Percentiles rank a stretch among this genome's conserved stretches.
Evolutionary conservation across 2,329 filamentous ascomycete species (phyloP).

Genomic region (Cucurbitaria berberidis): DNA sequence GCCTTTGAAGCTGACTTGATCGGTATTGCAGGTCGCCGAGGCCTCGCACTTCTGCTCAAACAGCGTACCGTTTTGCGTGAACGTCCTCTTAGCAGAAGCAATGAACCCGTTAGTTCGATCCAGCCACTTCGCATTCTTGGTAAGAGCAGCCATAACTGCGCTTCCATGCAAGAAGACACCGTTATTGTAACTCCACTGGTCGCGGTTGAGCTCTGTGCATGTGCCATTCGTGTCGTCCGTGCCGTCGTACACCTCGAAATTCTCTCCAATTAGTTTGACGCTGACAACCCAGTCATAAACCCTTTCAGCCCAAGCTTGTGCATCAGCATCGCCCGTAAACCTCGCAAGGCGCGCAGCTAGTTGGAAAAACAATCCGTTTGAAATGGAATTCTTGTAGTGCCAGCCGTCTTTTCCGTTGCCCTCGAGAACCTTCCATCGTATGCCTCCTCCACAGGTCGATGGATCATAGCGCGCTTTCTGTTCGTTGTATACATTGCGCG

Average conservation of each 20-base stretch:
- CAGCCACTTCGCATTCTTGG: conserved; percentile 25
- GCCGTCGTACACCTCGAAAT: conserved; percentile 62
- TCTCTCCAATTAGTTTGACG: conserved; percentile 56
- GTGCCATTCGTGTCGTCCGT: conserved; percentile 55
- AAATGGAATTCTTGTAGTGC: conserved; percentile 79
- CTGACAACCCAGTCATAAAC: conserved; percentile 61
- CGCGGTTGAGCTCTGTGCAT: conserved; percentile 43
- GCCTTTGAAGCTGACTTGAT: conserved; percentile 72
- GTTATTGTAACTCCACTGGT: conserved; percentile 57
- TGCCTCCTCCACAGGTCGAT: conserved; percentile 69
- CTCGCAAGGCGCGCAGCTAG: conserved; percentile 75
- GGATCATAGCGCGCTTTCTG: conserved; percentile 73
- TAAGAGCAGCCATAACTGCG: conserved; percentile 36
- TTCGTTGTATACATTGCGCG: conserved; percentile 73
- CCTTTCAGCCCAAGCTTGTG: conserved; percentile 66
- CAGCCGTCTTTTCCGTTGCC: conserved; percentile 70
- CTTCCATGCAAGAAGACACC: conserved; percentile 61
- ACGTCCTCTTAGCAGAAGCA: conserved; percentile 27
- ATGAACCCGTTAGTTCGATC: conserved; percentile 46
- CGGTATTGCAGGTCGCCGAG: conserved; percentile 63
- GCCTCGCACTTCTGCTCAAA: conserved; percentile 69
- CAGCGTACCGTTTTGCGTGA: conserved; percentile 27
- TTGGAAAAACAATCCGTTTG: conserved; percentile 81
- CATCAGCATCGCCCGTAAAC: conserved; percentile 62
- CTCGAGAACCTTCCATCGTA: conserved; percentile 75